A percentile compares a stretch with the other conserved stretches of the same genome.
phyloP scores from a whole-genome alignment of 495 filamentous ascomycete species.

The Aspergillus sclerotiicarbonarius region DNA sequence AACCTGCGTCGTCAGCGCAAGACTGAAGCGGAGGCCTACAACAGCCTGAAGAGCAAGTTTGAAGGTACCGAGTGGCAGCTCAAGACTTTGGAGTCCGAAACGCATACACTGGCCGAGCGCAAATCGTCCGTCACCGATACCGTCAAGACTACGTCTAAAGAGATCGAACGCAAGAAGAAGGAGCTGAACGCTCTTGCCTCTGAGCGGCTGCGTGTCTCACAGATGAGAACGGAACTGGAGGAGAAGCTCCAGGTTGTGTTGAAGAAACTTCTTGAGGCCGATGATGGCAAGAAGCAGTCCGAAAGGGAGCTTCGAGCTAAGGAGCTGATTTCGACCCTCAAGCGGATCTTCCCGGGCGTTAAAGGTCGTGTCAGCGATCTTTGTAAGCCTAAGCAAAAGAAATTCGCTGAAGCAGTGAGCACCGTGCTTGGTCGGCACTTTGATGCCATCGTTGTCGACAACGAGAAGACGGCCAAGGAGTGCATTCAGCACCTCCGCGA shows the following conservation, averaged over 20 bases:
- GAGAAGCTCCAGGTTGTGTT: slow-evolving; percentile 84
- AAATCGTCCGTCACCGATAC: slow-evolving; percentile 55
- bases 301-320: slow-evolving; percentile 74
- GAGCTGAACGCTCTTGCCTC: slow-evolving; percentile 81
- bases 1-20: slow-evolving; percentile 80
- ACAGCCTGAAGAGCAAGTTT: slow-evolving; percentile 81
- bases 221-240: slow-evolving; percentile 81
- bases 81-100: slow-evolving; percentile 70
- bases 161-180: slow-evolving; percentile 88
- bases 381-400: slow-evolving; percentile 94
- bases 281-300: slow-evolving; percentile 77
- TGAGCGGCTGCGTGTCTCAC: slow-evolving; percentile 73
- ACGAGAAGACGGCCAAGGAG: slow-evolving; percentile 87
- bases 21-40: slow-evolving; percentile 85
- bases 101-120: slow-evolving; percentile 65
- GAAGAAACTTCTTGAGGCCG: slow-evolving; percentile 74
- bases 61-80: slow-evolving; percentile 71
- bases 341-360: slow-evolving; percentile 88
- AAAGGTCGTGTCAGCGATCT: slow-evolving; percentile 87
- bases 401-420: slow-evolving; percentile 87
- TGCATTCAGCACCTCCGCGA: slow-evolving; percentile 94
- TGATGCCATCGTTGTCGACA: slow-evolving; percentile 94
- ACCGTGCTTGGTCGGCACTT: slow-evolving; percentile 91
- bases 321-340: slow-evolving; percentile 79
- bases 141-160: slow-evolving; percentile 64